phyloP scores from a whole-genome alignment of 768 basidiomycete species.

The Lentinula aciculospora region DNA sequence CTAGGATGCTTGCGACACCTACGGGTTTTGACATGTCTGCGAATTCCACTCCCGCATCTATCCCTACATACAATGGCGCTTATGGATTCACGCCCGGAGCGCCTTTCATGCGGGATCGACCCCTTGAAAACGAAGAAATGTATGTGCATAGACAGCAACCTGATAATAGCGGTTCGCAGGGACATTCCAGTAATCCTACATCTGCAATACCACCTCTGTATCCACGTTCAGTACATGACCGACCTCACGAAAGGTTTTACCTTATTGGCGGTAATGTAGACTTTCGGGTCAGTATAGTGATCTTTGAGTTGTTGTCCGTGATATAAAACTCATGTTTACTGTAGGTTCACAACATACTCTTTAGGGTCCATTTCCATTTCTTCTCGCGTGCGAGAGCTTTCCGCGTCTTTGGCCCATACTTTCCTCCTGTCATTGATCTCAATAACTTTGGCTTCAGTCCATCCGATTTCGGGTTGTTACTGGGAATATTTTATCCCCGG shows the following conservation, averaged over 20 bases:
- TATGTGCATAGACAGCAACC: not conserved
- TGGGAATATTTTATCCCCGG: not conserved
- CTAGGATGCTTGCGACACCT: not conserved
- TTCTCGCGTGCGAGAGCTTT: not conserved
- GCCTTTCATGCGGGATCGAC: not conserved
- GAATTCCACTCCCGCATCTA: not conserved
- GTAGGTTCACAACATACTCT: constrained; percentile 1
- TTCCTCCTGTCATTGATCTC: not conserved
- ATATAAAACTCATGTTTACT: not conserved
- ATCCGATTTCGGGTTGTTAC: not conserved
- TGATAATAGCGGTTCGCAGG: not conserved
- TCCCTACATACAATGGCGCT: not conserved
- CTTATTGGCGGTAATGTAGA: not conserved
- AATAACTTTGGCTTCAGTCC: not conserved
- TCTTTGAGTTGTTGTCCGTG: not conserved
- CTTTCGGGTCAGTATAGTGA: not conserved
- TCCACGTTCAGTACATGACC: not conserved
- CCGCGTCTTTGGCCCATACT: not conserved
- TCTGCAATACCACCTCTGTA: not conserved
- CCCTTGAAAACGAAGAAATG: not conserved
- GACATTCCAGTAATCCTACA: not conserved
- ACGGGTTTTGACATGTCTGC: not conserved
- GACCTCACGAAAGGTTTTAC: not conserved
- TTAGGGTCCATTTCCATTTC: constrained; percentile 1
- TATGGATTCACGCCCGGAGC: not conserved